phyloP scores from a whole-genome alignment of 805 yeast genomes.

The Diddensiella caesifluorescens region DNA sequence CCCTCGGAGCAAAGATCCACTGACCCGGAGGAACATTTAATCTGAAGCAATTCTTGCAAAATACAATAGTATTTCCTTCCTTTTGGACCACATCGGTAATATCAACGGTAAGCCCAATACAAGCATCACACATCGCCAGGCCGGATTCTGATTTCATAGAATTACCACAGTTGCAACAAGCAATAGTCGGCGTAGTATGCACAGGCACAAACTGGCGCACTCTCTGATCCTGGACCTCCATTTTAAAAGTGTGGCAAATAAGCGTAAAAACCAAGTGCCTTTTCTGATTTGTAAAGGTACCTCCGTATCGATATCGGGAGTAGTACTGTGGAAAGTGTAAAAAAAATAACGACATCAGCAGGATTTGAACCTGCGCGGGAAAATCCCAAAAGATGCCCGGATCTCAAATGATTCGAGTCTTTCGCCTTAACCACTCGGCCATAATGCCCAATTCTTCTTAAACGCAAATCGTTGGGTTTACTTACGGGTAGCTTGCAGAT shows the following conservation, averaged over 20 bases:
- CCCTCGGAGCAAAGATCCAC: slow-evolving; percentile 87
- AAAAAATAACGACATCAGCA: slow-evolving; percentile 59
- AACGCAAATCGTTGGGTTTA: not conserved
- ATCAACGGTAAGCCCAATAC: slow-evolving; percentile 86
- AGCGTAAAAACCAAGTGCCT: not conserved
- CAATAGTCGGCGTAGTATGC: slow-evolving; percentile 63
- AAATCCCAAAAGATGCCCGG: slow-evolving; percentile 56
- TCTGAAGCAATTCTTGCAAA: slow-evolving; percentile 92
- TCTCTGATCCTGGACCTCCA: slow-evolving; percentile 6
- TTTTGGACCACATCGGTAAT: slow-evolving; percentile 87
- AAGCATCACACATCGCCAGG: slow-evolving; percentile 89
- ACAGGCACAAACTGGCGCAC: slow-evolving; percentile 28
- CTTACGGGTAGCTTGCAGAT: not conserved
- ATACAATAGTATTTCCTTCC: slow-evolving; percentile 74
- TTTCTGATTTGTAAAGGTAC: no score
- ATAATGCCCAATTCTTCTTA: slow-evolving; percentile 38
- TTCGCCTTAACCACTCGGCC: slow-evolving; percentile 78
- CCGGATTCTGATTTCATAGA: slow-evolving; percentile 92
- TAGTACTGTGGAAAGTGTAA: slow-evolving; percentile 12
- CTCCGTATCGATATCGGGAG: not conserved
- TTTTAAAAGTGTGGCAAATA: not conserved
- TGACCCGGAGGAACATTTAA: slow-evolving; percentile 88
- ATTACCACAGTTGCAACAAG: slow-evolving; percentile 95
- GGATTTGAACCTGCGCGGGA: slow-evolving; percentile 81
- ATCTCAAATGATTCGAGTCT: slow-evolving; percentile 51